Percentiles rank a stretch among this genome's conserved stretches.
Conservation (phyloP, 345 rosid genomes). For the Arabidopsis arenosa region DNA sequence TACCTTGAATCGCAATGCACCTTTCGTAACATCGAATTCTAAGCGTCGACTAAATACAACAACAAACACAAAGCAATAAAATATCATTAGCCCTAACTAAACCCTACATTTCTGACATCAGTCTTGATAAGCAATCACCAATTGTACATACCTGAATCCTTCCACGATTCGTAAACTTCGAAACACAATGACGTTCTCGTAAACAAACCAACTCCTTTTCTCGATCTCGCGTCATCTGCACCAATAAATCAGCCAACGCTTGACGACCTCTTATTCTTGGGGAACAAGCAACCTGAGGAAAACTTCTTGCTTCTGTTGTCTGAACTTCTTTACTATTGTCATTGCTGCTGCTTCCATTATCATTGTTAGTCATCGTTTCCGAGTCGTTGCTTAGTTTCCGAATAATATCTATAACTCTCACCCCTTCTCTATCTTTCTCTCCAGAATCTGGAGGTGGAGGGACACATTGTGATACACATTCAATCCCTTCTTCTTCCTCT, state of each 20-base stretch:
- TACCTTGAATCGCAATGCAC: constrained; percentile 55
- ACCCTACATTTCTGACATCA: constrained; percentile 1
- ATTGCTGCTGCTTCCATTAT: constrained; percentile 38
- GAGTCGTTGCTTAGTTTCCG: constrained; percentile 52
- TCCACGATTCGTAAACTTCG: constrained; percentile 74
- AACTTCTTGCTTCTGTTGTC: constrained; percentile 41
- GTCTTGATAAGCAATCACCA: not conserved
- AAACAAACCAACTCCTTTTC: constrained; percentile 58
- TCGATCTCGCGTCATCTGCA: constrained; percentile 63
- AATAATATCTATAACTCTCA: constrained; percentile 73
- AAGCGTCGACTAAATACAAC: constrained; percentile 61
- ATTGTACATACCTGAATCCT: constrained; percentile 70
- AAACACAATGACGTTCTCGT: constrained; percentile 57
- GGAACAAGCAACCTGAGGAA: constrained; percentile 46
- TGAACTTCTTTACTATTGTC: constrained; percentile 43
- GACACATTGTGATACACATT: constrained; percentile 45
- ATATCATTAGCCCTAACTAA: constrained; percentile 25
- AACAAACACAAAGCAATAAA: not conserved
- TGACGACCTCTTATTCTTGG: constrained; percentile 81
- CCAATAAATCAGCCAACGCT: constrained; percentile 73
- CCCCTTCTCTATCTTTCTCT: constrained; percentile 60
- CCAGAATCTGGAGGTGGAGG: constrained; percentile 42
- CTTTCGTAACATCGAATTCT: constrained; percentile 65
- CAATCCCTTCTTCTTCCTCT: constrained; percentile 29
- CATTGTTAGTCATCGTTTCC: constrained; percentile 27